phyloP scores from a whole-genome alignment of 768 basidiomycete genomes.

The Serpula lacrymans region DNA sequence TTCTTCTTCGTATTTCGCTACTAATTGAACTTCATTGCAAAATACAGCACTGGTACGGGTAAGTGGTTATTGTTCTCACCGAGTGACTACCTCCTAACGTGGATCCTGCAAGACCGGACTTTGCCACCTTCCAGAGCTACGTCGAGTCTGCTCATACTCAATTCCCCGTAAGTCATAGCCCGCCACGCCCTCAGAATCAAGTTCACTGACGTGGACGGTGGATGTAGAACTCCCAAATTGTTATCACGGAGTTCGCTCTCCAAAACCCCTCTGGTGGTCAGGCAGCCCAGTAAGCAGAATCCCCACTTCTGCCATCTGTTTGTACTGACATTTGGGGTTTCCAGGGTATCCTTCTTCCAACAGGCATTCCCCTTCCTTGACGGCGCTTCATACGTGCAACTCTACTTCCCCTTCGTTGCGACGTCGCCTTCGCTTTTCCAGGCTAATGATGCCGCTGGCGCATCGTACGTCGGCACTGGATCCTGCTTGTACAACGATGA shows the following conservation, averaged over 20 bases:
- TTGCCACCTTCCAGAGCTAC: slow-evolving; percentile 26
- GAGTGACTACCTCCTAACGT: background rate
- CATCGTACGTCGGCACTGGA: slow-evolving; percentile 19
- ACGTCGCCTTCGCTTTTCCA: slow-evolving; percentile 24
- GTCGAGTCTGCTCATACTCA: slow-evolving; percentile 21
- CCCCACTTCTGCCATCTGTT: background rate
- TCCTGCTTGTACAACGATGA: slow-evolving; percentile 32
- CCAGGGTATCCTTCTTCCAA: slow-evolving; percentile 29
- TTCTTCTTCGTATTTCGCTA: slow-evolving; percentile 2
- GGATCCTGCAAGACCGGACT: slow-evolving; percentile 15
- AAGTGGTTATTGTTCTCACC: slow-evolving; percentile 1
- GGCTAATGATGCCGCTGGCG: slow-evolving; percentile 15
- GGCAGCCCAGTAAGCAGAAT: slow-evolving; percentile 20
- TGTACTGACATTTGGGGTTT: background rate
- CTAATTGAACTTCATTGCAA: background rate
- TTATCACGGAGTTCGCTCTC: slow-evolving; percentile 32
- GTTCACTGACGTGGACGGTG: too few species aligned
- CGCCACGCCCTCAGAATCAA: too few species aligned
- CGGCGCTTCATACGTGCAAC: slow-evolving; percentile 21
- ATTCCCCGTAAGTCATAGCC: slow-evolving; percentile 26
- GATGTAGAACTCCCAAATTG: slow-evolving; percentile 18
- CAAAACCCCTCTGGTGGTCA: slow-evolving; percentile 27
- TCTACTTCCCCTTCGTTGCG: slow-evolving; percentile 37
- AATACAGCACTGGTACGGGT: slow-evolving; percentile 28
- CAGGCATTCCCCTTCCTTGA: slow-evolving; percentile 35